Evolutionary conservation across 768 basidiomycete species (phyloP).

Genomic region (Mycena polygramma): DNA sequence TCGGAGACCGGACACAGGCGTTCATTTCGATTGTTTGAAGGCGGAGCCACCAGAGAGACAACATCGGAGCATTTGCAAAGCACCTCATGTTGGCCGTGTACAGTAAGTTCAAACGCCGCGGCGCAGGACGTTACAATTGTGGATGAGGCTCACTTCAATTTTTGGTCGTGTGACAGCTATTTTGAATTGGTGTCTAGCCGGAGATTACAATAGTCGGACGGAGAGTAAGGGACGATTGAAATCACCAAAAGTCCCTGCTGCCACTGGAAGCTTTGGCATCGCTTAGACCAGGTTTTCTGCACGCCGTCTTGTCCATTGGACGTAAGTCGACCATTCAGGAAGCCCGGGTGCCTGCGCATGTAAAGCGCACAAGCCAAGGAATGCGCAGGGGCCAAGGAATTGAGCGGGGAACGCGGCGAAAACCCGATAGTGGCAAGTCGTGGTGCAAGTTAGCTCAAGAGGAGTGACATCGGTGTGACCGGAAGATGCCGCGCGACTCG

Average conservation of each 20-base stretch:
- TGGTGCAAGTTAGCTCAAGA: not conserved
- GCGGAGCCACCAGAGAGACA: not conserved
- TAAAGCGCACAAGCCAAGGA: conserved; percentile 5
- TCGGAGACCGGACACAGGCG: not conserved
- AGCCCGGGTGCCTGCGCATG: not conserved
- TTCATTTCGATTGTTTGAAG: not conserved
- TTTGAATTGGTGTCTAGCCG: not conserved
- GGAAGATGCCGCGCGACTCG: not conserved
- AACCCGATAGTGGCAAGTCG: too few species aligned
- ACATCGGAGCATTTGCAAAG: conserved; percentile 6
- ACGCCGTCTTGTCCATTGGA: too few species aligned
- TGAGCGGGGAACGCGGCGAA: not conserved
- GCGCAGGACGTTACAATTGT: not conserved
- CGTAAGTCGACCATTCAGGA: too few species aligned
- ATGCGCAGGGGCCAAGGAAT: not conserved
- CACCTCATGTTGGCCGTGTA: not conserved
- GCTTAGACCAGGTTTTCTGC: too few species aligned
- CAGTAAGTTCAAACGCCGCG: conserved; percentile 2
- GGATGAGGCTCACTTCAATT: not conserved
- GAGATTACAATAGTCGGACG: too few species aligned
- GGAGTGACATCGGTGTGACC: not conserved
- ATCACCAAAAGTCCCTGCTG: not conserved
- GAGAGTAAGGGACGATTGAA: not conserved
- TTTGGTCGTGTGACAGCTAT: conserved; percentile 15
- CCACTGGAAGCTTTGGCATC: too few species aligned